phyloP scores from a whole-genome alignment of 1,139 yeast species.

The Yamadazyma friedrichii region DNA sequence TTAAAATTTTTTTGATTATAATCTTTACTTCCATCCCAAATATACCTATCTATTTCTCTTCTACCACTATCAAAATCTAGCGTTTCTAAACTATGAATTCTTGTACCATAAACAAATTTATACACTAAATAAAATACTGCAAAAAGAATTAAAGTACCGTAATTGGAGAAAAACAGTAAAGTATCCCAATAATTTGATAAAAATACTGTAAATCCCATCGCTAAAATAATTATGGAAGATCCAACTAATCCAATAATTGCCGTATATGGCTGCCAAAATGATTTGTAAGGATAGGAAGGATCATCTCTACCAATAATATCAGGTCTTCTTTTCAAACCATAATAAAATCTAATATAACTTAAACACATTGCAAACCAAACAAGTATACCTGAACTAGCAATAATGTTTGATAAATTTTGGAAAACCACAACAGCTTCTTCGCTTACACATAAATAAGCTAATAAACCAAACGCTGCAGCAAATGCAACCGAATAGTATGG shows the following conservation, averaged over 20 bases:
- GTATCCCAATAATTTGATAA: conserved; percentile 61
- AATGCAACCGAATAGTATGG: conserved; percentile 70
- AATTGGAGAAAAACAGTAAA: conserved; percentile 63
- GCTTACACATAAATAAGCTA: conserved; percentile 60
- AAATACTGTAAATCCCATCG: conserved; percentile 73
- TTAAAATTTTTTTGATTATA: conserved; percentile 36
- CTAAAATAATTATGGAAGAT: conserved; percentile 52
- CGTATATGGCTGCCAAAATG: conserved; percentile 75
- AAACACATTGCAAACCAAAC: conserved; percentile 85
- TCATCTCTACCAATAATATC: conserved; percentile 65
- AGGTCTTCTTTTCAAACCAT: conserved; percentile 64
- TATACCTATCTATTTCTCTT: conserved; percentile 66
- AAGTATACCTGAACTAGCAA: conserved; percentile 68
- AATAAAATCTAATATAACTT: conserved; percentile 67
- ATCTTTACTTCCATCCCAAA: conserved; percentile 66
- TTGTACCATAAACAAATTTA: conserved; percentile 53
- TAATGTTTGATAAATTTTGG: conserved; percentile 60
- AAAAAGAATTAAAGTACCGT: conserved; percentile 62
- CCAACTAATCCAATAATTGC: conserved; percentile 68
- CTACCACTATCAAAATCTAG: conserved; percentile 79
- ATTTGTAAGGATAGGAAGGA: conserved; percentile 69
- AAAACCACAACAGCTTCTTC: conserved; percentile 64
- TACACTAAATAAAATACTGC: conserved; percentile 54
- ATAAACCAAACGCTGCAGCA: conserved; percentile 58
- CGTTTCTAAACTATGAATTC: conserved; percentile 59